phyloP scores from a whole-genome alignment of 164 flowering plant genomes.

The Vitis riparia region DNA sequence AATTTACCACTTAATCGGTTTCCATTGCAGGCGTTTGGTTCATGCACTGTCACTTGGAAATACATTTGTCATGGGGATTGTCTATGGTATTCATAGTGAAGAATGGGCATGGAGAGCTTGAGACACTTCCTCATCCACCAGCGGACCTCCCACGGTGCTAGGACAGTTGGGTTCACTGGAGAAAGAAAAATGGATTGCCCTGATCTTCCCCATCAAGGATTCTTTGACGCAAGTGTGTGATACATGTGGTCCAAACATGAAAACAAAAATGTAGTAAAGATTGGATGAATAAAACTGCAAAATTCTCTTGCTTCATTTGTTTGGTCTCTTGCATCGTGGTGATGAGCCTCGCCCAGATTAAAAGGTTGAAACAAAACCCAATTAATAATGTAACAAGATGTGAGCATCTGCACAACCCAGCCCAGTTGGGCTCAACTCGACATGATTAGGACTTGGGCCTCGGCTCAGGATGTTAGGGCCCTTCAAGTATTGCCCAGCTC shows the following conservation, averaged over 20 bases:
- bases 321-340: background rate
- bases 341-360: too few relatives aligned
- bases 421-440: too few relatives aligned
- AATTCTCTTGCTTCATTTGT: background rate
- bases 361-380: too few relatives aligned
- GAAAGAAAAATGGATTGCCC: background rate
- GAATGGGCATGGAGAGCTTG: conserved; percentile 49
- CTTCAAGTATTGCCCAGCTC: too few relatives aligned
- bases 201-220: conserved; percentile 12
- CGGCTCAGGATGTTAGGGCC: too few relatives aligned
- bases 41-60: conserved; percentile 71
- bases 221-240: conserved; percentile 28
- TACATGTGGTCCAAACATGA: conserved; percentile 9
- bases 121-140: conserved; percentile 69
- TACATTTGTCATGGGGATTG: conserved; percentile 64
- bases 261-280: conserved; percentile 7
- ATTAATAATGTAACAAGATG: too few relatives aligned
- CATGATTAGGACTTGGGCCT: too few relatives aligned
- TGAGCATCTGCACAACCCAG: too few relatives aligned
- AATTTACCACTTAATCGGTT: too few relatives aligned
- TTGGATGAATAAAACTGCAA: conserved; percentile 13
- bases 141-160: conserved; percentile 59
- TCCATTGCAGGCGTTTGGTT: conserved; percentile 59
- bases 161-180: conserved; percentile 5
- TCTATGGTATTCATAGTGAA: conserved; percentile 57